phyloP scores from a whole-genome alignment of 2,329 filamentous ascomycete species.

The Onygena corvina region DNA sequence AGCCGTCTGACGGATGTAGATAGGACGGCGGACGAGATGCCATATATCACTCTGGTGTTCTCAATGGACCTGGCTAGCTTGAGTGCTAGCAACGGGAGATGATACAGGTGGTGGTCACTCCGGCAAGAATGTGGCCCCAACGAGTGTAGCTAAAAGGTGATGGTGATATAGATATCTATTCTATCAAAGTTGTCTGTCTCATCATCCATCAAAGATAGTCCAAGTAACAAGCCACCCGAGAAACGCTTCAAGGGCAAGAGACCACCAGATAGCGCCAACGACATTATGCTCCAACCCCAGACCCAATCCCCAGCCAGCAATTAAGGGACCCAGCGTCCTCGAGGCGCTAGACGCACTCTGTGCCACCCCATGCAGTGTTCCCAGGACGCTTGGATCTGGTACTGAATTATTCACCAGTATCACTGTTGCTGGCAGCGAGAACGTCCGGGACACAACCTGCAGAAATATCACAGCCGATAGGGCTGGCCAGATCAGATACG shows the following conservation, averaged over 20 bases:
- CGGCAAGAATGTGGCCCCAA: too few species aligned
- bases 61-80: too few species aligned
- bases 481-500: slow-evolving; percentile 49
- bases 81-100: too few species aligned
- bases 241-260: slow-evolving; percentile 42
- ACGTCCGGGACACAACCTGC: slow-evolving; percentile 62
- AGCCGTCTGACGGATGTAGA: too few species aligned
- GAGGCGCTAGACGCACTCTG: slow-evolving; percentile 45
- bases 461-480: slow-evolving; percentile 53
- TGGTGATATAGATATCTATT: too few species aligned
- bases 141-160: too few species aligned
- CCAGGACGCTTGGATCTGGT: slow-evolving; percentile 45
- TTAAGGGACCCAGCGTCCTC: slow-evolving; percentile 45
- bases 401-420: slow-evolving; percentile 51
- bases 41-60: too few species aligned
- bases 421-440: slow-evolving; percentile 47
- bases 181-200: not conserved
- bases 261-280: slow-evolving; percentile 48
- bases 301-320: slow-evolving; percentile 44
- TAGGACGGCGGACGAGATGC: too few species aligned
- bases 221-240: slow-evolving; percentile 48
- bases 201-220: slow-evolving; percentile 50
- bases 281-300: slow-evolving; percentile 43
- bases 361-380: slow-evolving; percentile 48
- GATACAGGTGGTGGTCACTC: too few species aligned